These are phyloP conservation scores for Pneumocystis canis DNA, from an alignment of 1,139 yeast genomes.

Conservation along the genomic window DNA sequence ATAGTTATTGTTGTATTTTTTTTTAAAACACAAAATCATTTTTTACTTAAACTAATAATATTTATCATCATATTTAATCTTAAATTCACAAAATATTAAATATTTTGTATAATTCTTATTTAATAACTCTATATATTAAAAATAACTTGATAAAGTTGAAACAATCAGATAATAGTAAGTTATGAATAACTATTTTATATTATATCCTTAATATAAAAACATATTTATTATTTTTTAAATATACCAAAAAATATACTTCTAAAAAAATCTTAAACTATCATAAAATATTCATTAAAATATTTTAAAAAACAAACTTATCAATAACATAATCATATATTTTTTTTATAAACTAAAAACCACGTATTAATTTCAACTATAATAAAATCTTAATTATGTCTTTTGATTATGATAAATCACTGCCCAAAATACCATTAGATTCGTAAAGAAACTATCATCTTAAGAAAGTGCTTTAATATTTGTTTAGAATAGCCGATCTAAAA, in stretches of 20 bases:
- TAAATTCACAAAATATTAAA: too few relatives aligned
- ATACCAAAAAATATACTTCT: background rate
- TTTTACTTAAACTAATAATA: too few relatives aligned
- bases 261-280: background rate
- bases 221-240: background rate
- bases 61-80: too few relatives aligned
- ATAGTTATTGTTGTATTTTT: too few relatives aligned
- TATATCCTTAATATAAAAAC: background rate
- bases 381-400: background rate
- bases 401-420: background rate
- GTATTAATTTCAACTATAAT: background rate
- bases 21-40: too few relatives aligned
- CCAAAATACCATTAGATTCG: background rate
- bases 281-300: background rate
- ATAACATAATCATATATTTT: background rate
- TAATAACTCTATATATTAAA: too few relatives aligned
- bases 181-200: background rate
- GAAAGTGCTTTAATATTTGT: background rate
- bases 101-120: too few relatives aligned
- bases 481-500: background rate
- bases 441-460: background rate
- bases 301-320: background rate
- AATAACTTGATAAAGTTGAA: too few relatives aligned
- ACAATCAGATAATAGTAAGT: background rate
- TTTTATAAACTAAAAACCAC: background rate